A percentile compares a stretch with the other conserved stretches of the same genome.
Evolutionary conservation across 306 rosid species (phyloP).

Genomic region (Gleditsia sinensis): DNA sequence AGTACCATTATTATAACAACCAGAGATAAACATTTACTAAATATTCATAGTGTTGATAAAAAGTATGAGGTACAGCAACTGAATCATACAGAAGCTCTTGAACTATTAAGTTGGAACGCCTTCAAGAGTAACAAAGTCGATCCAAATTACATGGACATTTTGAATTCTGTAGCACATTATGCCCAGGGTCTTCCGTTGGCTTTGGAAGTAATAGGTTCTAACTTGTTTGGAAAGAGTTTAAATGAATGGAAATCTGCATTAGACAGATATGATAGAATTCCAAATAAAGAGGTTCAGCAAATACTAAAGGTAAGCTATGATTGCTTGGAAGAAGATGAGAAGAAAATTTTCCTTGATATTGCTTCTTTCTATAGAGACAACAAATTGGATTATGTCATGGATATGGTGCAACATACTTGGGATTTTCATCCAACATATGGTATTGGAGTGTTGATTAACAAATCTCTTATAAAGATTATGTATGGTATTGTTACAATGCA

Average conservation of each 20-base stretch:
- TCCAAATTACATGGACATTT: background rate
- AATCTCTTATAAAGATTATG: slow-evolving; percentile 30
- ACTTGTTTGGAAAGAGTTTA: slow-evolving; percentile 34
- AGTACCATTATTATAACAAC: background rate
- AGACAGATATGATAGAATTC: slow-evolving; percentile 35
- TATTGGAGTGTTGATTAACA: slow-evolving; percentile 35
- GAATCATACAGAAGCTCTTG: background rate
- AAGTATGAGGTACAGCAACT: background rate
- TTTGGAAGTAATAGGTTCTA: slow-evolving; percentile 16
- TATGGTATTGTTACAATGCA: slow-evolving; percentile 30
- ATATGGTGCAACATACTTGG: slow-evolving; percentile 13
- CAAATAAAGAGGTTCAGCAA: slow-evolving; percentile 36
- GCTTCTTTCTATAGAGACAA: slow-evolving; percentile 41
- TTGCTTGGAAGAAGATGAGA: slow-evolving; percentile 38
- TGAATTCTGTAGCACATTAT: background rate
- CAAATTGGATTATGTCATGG: background rate
- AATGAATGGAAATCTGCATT: slow-evolving; percentile 41
- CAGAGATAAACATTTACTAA: background rate
- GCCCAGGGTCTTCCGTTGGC: background rate
- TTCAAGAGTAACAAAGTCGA: background rate
- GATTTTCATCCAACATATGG: slow-evolving; percentile 35
- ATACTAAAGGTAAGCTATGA: slow-evolving; percentile 42
- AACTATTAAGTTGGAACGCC: background rate
- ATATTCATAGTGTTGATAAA: background rate
- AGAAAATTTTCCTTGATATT: slow-evolving; percentile 38